Percentiles rank a stretch among this genome's conserved stretches.
Conservation (phyloP, 208 protist genomes). For the Naegleria lovaniensis region DNA sequence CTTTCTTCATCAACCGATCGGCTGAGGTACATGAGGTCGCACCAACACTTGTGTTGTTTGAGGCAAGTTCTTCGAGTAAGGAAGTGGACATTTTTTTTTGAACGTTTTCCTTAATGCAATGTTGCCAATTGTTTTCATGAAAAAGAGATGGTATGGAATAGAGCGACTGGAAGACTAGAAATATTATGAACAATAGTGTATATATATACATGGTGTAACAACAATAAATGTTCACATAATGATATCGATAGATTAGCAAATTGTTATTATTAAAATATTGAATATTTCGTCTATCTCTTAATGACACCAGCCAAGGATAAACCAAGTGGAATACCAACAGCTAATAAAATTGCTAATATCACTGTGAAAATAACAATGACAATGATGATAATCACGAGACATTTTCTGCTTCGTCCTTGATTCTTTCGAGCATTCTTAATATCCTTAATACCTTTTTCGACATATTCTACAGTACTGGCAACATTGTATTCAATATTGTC, state of each 20-base stretch:
- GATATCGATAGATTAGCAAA: no score
- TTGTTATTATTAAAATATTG: no score
- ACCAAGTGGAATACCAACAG: neutral
- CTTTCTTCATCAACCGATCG: neutral
- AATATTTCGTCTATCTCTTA: no score
- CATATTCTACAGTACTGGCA: constrained; percentile 10
- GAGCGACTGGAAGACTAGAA: no score
- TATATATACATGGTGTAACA: no score
- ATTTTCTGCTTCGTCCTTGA: neutral
- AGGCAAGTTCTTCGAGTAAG: no score
- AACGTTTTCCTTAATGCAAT: no score
- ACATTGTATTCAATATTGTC: constrained; percentile 33
- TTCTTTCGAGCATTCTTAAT: constrained; percentile 19
- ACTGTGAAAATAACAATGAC: neutral
- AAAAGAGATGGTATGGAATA: no score
- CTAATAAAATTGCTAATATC: neutral
- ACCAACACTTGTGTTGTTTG: neutral
- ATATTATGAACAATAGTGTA: no score
- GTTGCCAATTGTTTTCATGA: no score
- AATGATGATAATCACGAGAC: neutral
- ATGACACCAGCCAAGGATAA: neutral
- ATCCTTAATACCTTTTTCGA: constrained; percentile 21
- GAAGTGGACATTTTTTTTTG: no score
- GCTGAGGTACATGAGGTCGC: neutral
- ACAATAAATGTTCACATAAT: no score